Conservation (phyloP, 2,329 filamentous ascomycete species). For the Teratosphaeriaceae sp. region DNA sequence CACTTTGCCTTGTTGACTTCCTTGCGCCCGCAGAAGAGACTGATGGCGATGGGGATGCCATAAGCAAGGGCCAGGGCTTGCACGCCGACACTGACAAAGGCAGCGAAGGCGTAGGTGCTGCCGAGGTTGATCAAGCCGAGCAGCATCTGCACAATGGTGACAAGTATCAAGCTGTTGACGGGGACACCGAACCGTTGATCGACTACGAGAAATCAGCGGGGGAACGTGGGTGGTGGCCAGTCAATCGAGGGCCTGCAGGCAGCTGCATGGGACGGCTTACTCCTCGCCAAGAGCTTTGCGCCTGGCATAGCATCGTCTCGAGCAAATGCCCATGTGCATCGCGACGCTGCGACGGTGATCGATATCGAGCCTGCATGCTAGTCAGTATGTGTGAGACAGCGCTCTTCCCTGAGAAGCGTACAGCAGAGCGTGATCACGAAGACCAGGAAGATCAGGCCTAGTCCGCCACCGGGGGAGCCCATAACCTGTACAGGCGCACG, state of each 20-base stretch:
- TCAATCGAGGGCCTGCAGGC: not conserved
- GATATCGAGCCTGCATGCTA: constrained; percentile 34
- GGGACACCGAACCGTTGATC: constrained; percentile 33
- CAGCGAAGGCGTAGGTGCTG: constrained; percentile 42
- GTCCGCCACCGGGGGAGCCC: constrained; percentile 41
- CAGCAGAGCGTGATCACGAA: constrained; percentile 48
- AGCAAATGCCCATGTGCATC: constrained; percentile 42
- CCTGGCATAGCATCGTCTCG: constrained; percentile 40
- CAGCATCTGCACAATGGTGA: constrained; percentile 43
- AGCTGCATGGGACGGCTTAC: not conserved
- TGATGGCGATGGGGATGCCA: constrained; percentile 50
- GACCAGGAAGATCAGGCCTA: constrained; percentile 45
- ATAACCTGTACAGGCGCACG: constrained; percentile 30
- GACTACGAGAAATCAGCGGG: constrained; percentile 16
- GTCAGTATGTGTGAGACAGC: not conserved
- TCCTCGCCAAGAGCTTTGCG: constrained; percentile 29
- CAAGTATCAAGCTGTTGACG: constrained; percentile 36
- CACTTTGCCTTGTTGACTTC: constrained; percentile 14
- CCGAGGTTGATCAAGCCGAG: constrained; percentile 46
- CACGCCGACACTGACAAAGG: constrained; percentile 49
- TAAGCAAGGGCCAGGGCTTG: constrained; percentile 52
- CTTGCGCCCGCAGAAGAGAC: constrained; percentile 36
- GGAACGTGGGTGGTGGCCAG: not conserved
- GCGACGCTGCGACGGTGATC: constrained; percentile 46
- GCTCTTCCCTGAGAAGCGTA: not conserved